These are phyloP conservation scores for Neurospora sp. DNA, from an alignment of 2,329 filamentous ascomycete genomes.

Conservation along the genomic window DNA sequence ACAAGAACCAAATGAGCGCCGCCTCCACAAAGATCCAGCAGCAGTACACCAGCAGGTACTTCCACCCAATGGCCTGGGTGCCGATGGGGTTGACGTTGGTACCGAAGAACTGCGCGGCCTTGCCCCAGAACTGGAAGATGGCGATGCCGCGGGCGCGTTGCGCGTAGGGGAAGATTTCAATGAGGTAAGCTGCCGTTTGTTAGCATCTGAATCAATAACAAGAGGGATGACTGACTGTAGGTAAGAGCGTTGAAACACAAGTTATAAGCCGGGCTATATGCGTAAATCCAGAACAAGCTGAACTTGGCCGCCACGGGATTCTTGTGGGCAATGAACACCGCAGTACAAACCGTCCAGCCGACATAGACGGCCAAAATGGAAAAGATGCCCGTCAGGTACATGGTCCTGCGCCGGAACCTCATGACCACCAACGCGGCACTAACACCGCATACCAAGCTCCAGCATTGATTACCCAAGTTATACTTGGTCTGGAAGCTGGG, in stretches of 20 bases:
- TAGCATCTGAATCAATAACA: conserved; percentile 16
- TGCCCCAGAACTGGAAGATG: conserved; percentile 24
- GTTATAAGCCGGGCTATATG: conserved; percentile 51
- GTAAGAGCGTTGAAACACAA: conserved; percentile 58
- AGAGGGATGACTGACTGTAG: conserved; percentile 38
- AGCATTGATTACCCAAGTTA: conserved; percentile 38
- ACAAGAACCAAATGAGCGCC: conserved; percentile 19
- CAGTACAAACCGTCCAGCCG: conserved; percentile 32
- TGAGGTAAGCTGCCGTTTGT: conserved; percentile 23
- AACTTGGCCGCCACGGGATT: conserved; percentile 27
- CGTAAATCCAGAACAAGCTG: conserved; percentile 50
- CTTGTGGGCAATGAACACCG: conserved; percentile 23
- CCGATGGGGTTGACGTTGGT: conserved; percentile 25
- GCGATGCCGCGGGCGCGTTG: conserved; percentile 24
- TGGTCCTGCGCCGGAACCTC: conserved; percentile 35
- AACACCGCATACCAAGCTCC: conserved; percentile 35
- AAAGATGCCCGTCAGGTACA: conserved; percentile 42
- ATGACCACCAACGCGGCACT: conserved; percentile 33
- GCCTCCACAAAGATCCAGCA: conserved; percentile 23
- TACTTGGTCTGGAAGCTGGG: conserved; percentile 30
- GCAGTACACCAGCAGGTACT: conserved; percentile 23
- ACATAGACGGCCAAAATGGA: conserved; percentile 42
- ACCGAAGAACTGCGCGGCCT: conserved; percentile 21
- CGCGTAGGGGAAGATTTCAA: conserved; percentile 24
- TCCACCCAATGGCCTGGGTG: conserved; percentile 21